Evolutionary conservation across 1,284 basidiomycete species (phyloP), one percentile per base, ranked within the genome.

Genomic region (Trichosporon inkin): DNA sequence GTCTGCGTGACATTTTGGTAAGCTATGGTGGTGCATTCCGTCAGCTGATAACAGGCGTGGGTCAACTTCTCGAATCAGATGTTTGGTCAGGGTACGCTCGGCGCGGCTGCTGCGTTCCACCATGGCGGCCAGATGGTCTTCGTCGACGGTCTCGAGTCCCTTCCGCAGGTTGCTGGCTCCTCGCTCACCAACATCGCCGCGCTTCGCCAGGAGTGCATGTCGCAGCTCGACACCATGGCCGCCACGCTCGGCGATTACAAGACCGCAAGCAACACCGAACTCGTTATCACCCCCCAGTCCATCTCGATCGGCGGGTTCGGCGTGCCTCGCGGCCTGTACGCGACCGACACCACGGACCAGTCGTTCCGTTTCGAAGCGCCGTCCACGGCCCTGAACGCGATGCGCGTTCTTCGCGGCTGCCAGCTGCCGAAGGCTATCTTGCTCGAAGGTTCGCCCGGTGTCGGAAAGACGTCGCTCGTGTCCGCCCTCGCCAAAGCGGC

Each of bases 401-500:
- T 92, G 82, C 87, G 95, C 35, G 86, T 99, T 3, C 80, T 94
- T 17, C 85, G 96, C 59, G 96, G 93, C 6, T 89, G 90, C 63
- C 93, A 97, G 74, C 83, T 99, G 0, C 78, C 81, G 7, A 99
- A 98, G 76, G 92, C 96, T 0, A 90, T 99, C 56, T 82, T 99
- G 32, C 83, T 99, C 3, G 96, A 99, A 76, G 96, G 96, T 2
- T 97, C 92, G 74, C 97, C 97, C 5, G 96, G 96, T 3, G 96
- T 99, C n/a, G 96, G 97, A 6, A 99, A 99, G 80, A 99, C 97
- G 0, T 96, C 91, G 73, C 83, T 99, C 5, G 83, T 99, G 58
- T 84, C 87, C 14, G 94, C 96, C 4, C 81, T 99, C 2, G 92
- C 94, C 17, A 86, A 86, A 61, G 80, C 89, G 8, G 83, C 88